phyloP scores from a whole-genome alignment of 2,329 filamentous ascomycete genomes.

The Eurotiales sp. region DNA sequence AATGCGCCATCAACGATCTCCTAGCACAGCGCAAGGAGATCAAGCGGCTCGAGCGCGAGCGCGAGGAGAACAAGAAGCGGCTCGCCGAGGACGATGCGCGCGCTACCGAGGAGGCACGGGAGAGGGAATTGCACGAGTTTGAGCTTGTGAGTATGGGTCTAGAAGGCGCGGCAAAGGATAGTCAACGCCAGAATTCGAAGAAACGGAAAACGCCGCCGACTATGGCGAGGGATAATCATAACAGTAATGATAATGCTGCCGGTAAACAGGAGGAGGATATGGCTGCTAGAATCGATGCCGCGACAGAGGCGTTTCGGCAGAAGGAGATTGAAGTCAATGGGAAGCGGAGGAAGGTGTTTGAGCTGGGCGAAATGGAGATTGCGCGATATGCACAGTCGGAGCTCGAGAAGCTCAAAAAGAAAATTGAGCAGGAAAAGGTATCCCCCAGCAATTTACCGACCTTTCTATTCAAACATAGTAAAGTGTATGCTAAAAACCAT shows the following conservation, averaged over 20 bases:
- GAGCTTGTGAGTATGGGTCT: conserved; percentile 75
- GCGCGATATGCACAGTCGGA: conserved; percentile 67
- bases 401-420: conserved; percentile 63
- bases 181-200: conserved; percentile 15
- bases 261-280: conserved; percentile 14
- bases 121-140: conserved; percentile 73
- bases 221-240: conserved; percentile 17
- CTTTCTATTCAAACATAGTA: background rate
- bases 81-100: conserved; percentile 56
- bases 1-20: conserved; percentile 90
- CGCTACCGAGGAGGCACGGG: conserved; percentile 65
- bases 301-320: conserved; percentile 24
- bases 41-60: conserved; percentile 68
- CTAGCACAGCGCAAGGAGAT: conserved; percentile 88
- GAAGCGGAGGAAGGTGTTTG: conserved; percentile 71
- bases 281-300: conserved; percentile 22
- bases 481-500: background rate
- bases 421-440: conserved; percentile 70
- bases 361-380: conserved; percentile 74
- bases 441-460: conserved; percentile 1
- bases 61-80: conserved; percentile 60
- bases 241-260: background rate
- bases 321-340: conserved; percentile 43
- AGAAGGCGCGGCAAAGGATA: conserved; percentile 24
- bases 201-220: conserved; percentile 29